Evolutionary conservation across 495 filamentous ascomycete genomes (phyloP).

Genomic region (Talaromyces proteolyticus): DNA sequence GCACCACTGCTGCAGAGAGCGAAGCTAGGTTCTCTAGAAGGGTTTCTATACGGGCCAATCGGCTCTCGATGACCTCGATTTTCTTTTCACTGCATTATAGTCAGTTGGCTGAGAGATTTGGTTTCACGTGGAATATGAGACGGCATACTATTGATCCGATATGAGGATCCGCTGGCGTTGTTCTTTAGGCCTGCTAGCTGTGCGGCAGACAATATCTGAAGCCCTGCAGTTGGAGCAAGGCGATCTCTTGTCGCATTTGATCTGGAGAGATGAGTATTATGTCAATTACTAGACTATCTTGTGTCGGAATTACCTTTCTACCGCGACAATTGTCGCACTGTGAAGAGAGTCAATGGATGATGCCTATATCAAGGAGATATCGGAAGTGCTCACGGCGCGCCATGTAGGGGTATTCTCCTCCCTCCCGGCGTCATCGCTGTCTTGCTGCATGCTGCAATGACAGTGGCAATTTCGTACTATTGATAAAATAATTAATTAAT

Average conservation of each 20-base stretch:
- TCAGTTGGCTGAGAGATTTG: no score
- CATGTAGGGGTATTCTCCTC: background rate
- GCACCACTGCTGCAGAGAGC: conserved; percentile 5
- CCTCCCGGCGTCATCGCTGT: background rate
- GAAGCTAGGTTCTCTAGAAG: conserved; percentile 31
- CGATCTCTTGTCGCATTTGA: conserved; percentile 36
- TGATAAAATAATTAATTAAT: background rate
- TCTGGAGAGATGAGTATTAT: conserved; percentile 15
- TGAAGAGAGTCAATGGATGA: background rate
- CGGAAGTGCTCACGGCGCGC: conserved; percentile 1
- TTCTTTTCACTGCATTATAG: conserved; percentile 59
- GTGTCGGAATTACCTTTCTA: background rate
- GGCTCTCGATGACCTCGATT: conserved; percentile 60
- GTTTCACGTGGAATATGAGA: background rate
- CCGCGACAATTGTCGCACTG: conserved; percentile 7
- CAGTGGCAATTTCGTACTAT: no score
- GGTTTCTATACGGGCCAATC: conserved; percentile 53
- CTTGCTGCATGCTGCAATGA: conserved; percentile 1
- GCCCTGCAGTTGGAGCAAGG: conserved; percentile 44
- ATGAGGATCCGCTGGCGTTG: conserved; percentile 58
- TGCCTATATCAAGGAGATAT: background rate
- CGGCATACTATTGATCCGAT: conserved; percentile 60
- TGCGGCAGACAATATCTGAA: conserved; percentile 42
- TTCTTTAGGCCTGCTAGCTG: conserved; percentile 57
- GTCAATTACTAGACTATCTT: background rate